Evolutionary conservation across 108 stramenopile genomes (phyloP), one percentile per base, ranked within the genome.

Genomic region (Pseudonitzschia delicatissima): DNA sequence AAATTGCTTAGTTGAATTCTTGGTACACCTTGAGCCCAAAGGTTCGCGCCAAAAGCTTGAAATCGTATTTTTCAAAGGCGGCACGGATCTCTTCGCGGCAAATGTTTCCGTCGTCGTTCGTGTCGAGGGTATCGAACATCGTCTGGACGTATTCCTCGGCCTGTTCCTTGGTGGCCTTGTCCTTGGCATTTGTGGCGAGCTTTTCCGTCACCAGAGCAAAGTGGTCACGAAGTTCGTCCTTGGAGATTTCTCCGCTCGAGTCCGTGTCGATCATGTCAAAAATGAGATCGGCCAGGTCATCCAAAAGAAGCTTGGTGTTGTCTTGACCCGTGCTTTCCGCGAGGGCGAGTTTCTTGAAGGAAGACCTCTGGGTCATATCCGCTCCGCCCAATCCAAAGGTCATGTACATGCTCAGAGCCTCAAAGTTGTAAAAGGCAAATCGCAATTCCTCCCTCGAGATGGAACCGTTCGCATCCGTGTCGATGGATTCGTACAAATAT

Each of bases 251-350:
- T 18, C 60, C 60, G 15, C 37, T 40, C 4, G 23, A 9, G 42
- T 61, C 60, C 39, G 42, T 44, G 20, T 61, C 60, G 21, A 61
- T 36, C 11, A 61, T 44, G 39, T 61, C 60, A 61, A 61, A 61
- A 6, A 44, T 26, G 20, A 61, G 26, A 27, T 61, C 60, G 21
- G 60, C 60, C 60, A 61, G n/a, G 25, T 61, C 60, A 18, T 36
- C 5, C 12, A 61, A 21, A 13, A 44, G 25, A 5, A 61, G 25
- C 18, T 23, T 40, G 33, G 23, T 37, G 3, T 27, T 9, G 39
- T 35, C 17, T 33, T 39, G n/a, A n/a, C n/a, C 60, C 21, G 8
- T 11, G 37, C 37, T 39, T 39, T 11, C 4, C 21, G 28, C 31
- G 32, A 27, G 53, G 12, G 26, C 53, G 29, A 55, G 8, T 5